Evolutionary conservation across 768 basidiomycete species (phyloP).

Genomic region (Rhodocollybia butyracea): DNA sequence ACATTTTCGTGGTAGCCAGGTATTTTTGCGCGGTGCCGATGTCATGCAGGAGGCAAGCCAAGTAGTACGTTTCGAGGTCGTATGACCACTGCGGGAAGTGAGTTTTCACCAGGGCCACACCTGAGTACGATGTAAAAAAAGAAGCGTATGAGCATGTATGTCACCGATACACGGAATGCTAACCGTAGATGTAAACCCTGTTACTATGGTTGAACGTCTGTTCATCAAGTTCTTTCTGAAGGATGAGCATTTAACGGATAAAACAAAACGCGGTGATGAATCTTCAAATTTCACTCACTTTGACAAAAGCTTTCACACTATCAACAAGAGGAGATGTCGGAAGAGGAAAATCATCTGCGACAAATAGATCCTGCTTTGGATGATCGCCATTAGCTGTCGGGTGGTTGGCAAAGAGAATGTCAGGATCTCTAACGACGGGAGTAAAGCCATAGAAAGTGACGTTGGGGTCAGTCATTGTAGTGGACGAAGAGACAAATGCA

Average conservation of each 20-base stretch:
- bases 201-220: conserved; percentile 48
- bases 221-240: conserved; percentile 38
- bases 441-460: conserved; percentile 43
- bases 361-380: conserved; percentile 39
- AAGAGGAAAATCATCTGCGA: conserved; percentile 36
- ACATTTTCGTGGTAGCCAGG: conserved; percentile 49
- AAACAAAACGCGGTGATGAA: neutral
- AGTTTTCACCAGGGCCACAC: conserved; percentile 41
- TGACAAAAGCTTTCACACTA: conserved; percentile 37
- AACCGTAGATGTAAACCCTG: conserved; percentile 50
- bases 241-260: neutral
- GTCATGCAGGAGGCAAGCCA: conserved; percentile 50
- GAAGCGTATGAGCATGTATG: neutral
- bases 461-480: conserved; percentile 10
- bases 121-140: conserved; percentile 20
- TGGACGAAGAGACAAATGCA: neutral
- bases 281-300: conserved; percentile 18
- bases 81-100: conserved; percentile 48
- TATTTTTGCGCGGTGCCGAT: conserved; percentile 48
- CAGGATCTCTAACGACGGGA: conserved; percentile 45
- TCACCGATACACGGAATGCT: conserved; percentile 2
- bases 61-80: conserved; percentile 47
- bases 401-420: conserved; percentile 43
- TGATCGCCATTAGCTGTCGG: conserved; percentile 38
- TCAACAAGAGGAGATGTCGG: conserved; percentile 38